Evolutionary conservation across 306 rosid genomes (phyloP), one percentile per base, ranked within the genome.

Genomic region (Erythrophleum fordii): DNA sequence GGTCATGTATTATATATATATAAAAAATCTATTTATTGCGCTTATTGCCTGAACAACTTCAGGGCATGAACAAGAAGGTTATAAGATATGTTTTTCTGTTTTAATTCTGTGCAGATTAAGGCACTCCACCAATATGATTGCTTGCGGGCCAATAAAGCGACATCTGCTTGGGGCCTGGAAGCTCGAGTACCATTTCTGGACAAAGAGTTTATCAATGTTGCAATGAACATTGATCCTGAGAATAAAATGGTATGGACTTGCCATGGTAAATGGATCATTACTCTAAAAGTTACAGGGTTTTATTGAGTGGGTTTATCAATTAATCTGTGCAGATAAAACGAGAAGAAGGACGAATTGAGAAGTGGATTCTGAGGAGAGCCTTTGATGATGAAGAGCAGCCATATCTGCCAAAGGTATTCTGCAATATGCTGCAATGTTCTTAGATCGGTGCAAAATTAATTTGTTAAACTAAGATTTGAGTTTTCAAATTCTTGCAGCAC

Each of bases 151-250:
- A 96, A 96, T 83, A 96, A 96, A 76, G 77, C 99, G 17, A 90
- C 97, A 25, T 93, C 88, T 76, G 99, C 99, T 18, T 93, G 99
- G 99, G 99, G 99, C 6, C 62, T 96, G 68, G 99, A 96, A 88
- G 98, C 97, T 9, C 76, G 98, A 39, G 99, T 96, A 61, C 99
- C 99, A 4, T 96, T 96, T 81, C 78, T 96, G 62, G 99, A 96
- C 84, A 96, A 96, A 75, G 92, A 83, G 20, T 96, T 93, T 59
- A 90, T 96, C 58, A 72, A 83, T 77, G 88, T 83, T 67, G 98
- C 99, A 35, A 96, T 96, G 99, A 84, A 44, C 52, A 93, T 96
- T 83, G 98, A 96, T 72, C 99, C 98, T 0, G 88, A 86, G 88
- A 26, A 49, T 77, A 96, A 96, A 73, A 82, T 90, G 97, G 99